Evolutionary conservation across 805 yeast species (phyloP).

Genomic region (Candida saitoana): DNA sequence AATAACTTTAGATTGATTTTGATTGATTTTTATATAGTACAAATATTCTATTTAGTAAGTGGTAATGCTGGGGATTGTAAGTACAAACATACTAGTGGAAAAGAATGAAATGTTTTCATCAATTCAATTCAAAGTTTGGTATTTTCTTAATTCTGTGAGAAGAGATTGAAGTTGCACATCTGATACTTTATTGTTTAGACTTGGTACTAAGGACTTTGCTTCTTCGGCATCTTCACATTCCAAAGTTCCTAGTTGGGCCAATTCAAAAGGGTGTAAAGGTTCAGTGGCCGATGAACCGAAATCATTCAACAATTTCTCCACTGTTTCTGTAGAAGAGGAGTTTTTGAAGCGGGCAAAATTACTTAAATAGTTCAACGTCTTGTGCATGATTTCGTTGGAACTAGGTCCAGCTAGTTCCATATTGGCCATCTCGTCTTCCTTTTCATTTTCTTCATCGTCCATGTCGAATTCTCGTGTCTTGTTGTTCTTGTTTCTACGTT

Average conservation of each 20-base stretch:
- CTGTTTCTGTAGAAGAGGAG: constrained; percentile 89
- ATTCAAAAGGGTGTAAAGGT: constrained; percentile 87
- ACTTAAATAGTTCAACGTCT: constrained; percentile 82
- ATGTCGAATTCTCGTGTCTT: constrained; percentile 1
- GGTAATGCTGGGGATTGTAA: neutral
- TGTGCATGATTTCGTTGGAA: constrained; percentile 83
- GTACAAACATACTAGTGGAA: no score
- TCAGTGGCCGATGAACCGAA: constrained; percentile 46
- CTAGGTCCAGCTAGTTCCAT: constrained; percentile 60
- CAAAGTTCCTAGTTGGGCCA: constrained; percentile 85
- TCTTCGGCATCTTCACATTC: constrained; percentile 97
- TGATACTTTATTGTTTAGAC: constrained; percentile 72
- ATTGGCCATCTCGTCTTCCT: constrained; percentile 44
- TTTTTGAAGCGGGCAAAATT: constrained; percentile 88
- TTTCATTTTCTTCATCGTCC: constrained; percentile 36
- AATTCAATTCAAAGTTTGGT: constrained; percentile 32
- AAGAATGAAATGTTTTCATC: no score
- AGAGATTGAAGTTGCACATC: constrained; percentile 85
- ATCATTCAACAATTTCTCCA: constrained; percentile 79
- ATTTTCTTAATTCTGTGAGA: constrained; percentile 76
- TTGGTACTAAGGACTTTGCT: constrained; percentile 90
- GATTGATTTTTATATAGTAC: no score
- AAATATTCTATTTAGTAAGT: neutral
- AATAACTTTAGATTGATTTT: no score
- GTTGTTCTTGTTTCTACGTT: constrained; percentile 42